Conservation (phyloP, 768 basidiomycete species). For the Lanmaoa pseudosensibilis region DNA sequence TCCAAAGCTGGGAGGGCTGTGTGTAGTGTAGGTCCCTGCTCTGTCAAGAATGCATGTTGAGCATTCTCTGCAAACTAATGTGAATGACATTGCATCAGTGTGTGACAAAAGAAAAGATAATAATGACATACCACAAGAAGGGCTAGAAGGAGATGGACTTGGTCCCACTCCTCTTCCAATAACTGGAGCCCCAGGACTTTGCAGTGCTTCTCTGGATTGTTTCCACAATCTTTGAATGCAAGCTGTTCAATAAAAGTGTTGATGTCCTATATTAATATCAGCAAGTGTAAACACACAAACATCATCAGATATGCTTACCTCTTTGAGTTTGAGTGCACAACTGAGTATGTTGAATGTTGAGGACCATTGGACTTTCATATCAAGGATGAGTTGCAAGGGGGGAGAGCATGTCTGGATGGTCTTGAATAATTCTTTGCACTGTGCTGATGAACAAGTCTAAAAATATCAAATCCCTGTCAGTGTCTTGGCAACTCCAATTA, state of each 20-base stretch:
- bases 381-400: conserved; percentile 1
- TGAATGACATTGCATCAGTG: not conserved
- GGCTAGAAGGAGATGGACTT: not conserved
- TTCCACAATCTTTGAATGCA: not conserved
- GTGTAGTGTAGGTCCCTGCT: conserved; percentile 1
- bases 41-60: conserved; percentile 4
- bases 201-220: not conserved
- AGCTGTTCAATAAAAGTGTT: conserved; percentile 1
- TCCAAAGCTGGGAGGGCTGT: not conserved
- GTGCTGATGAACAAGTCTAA: conserved; percentile 1
- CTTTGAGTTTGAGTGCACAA: not conserved
- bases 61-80: conserved; percentile 11
- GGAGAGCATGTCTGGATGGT: not conserved
- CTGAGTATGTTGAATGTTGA: conserved; percentile 6
- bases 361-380: conserved; percentile 11
- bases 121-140: not conserved
- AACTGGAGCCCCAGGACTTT: conserved; percentile 1
- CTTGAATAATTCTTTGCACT: conserved; percentile 5
- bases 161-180: conserved; percentile 1
- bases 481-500: not conserved
- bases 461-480: not conserved
- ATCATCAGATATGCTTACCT: conserved; percentile 2
- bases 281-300: not conserved
- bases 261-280: conserved; percentile 2
- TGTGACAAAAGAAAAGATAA: not conserved